These are phyloP conservation scores for Trichosporon faecale DNA, from an alignment of 1,284 basidiomycete species.

Conservation along the genomic window DNA sequence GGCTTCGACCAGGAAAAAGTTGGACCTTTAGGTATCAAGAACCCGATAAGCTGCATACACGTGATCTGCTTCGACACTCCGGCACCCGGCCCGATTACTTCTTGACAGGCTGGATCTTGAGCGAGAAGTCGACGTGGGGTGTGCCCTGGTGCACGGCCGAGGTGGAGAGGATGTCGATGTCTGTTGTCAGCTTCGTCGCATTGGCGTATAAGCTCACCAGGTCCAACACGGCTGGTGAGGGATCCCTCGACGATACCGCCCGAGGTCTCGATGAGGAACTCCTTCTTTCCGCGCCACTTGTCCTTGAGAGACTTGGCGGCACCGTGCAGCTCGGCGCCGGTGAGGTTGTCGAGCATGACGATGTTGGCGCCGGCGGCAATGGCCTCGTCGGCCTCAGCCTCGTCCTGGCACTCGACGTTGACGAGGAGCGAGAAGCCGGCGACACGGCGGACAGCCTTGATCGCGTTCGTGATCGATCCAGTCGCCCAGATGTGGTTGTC, in stretches of 20 bases:
- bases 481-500: conserved; percentile 97
- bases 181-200: conserved; percentile 51
- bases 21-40: background rate
- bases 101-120: conserved; percentile 46
- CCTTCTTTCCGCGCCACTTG: conserved; percentile 59
- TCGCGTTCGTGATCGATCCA: conserved; percentile 85
- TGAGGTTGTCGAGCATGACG: conserved; percentile 96
- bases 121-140: conserved; percentile 86
- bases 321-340: conserved; percentile 66
- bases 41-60: conserved; percentile 4
- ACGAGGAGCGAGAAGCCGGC: conserved; percentile 90
- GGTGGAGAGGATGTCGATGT: conserved; percentile 90
- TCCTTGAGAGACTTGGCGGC: conserved; percentile 70
- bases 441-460: conserved; percentile 77
- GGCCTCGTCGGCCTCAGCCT: conserved; percentile 90
- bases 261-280: conserved; percentile 85
- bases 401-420: conserved; percentile 88
- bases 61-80: background rate
- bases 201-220: conserved; percentile 30
- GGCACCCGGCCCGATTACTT: background rate
- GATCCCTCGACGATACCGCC: conserved; percentile 81
- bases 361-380: conserved; percentile 95
- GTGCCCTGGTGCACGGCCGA: conserved; percentile 82
- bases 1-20: background rate
- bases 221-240: conserved; percentile 53